Evolutionary conservation across 2,329 filamentous ascomycete species (phyloP).

Genomic region (Corniculantispora saksenae): DNA sequence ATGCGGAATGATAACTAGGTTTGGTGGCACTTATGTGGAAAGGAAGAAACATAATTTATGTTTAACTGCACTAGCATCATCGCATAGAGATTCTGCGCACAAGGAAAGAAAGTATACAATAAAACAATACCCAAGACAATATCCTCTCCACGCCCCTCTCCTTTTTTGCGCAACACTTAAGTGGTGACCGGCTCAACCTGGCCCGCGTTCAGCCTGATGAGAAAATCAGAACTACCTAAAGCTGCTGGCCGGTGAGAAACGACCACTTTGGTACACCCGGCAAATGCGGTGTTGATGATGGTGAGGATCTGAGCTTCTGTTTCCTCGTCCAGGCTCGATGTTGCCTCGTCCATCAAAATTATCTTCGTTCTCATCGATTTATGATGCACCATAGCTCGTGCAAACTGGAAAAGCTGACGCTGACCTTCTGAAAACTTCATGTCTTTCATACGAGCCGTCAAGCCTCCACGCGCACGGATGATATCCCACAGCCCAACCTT

Average conservation of each 20-base stretch:
- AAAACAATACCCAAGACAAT: no score
- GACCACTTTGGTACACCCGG: not conserved
- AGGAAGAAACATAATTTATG: no score
- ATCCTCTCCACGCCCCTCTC: no score
- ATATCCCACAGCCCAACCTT: conserved; percentile 8
- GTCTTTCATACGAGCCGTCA: not conserved
- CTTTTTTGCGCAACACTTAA: no score
- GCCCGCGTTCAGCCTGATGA: no score
- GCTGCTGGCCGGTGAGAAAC: conserved; percentile 1
- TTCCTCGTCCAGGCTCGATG: not conserved
- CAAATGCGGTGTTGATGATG: not conserved
- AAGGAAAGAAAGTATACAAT: no score
- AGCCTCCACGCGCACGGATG: not conserved
- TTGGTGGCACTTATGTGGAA: no score
- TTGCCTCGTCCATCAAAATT: conserved; percentile 12
- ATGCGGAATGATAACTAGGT: no score
- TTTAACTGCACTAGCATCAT: no score
- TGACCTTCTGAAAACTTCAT: conserved; percentile 3
- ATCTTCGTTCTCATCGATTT: not conserved
- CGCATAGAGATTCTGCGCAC: no score
- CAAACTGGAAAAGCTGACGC: not conserved
- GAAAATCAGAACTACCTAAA: not conserved
- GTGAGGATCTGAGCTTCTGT: not conserved
- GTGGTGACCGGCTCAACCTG: no score
- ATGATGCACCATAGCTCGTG: conserved; percentile 7